Percentiles rank a stretch among this genome's conserved stretches.
Conservation (phyloP, 2,329 filamentous ascomycete species). For the Trichophyton verrucosum region DNA sequence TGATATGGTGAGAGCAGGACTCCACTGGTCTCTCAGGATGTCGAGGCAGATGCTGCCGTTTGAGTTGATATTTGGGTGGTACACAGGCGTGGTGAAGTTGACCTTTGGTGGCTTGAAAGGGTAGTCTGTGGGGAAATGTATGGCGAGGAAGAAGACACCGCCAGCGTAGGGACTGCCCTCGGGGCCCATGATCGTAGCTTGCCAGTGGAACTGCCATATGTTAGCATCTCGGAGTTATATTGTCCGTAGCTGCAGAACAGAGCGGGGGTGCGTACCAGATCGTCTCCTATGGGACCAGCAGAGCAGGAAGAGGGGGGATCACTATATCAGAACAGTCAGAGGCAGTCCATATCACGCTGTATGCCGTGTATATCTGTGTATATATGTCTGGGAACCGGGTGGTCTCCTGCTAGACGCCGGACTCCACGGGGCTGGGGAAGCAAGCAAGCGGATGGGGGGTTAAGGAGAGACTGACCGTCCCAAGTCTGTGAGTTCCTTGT, state of each 20-base stretch:
- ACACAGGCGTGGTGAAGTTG: constrained; percentile 99
- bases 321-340: constrained; percentile 38
- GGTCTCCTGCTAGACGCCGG: background rate
- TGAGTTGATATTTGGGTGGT: constrained; percentile 99
- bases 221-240: background rate
- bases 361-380: background rate
- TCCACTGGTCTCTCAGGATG: constrained; percentile 98
- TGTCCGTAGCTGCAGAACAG: background rate
- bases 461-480: constrained; percentile 32
- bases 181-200: constrained; percentile 99
- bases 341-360: background rate
- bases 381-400: background rate
- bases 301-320: constrained; percentile 98
- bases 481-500: constrained; percentile 43
- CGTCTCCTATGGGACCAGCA: constrained; percentile 90
- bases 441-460: background rate
- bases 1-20: constrained; percentile 91
- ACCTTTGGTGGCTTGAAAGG: constrained; percentile 99
- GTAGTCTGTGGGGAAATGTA: constrained; percentile 99
- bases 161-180: constrained; percentile 96
- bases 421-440: too few relatives aligned
- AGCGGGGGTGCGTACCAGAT: constrained; percentile 60
- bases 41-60: constrained; percentile 98
- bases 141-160: constrained; percentile 96
- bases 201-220: constrained; percentile 81